phyloP scores from a whole-genome alignment of 2,329 filamentous ascomycete species.

The Geosmithia morbida region DNA sequence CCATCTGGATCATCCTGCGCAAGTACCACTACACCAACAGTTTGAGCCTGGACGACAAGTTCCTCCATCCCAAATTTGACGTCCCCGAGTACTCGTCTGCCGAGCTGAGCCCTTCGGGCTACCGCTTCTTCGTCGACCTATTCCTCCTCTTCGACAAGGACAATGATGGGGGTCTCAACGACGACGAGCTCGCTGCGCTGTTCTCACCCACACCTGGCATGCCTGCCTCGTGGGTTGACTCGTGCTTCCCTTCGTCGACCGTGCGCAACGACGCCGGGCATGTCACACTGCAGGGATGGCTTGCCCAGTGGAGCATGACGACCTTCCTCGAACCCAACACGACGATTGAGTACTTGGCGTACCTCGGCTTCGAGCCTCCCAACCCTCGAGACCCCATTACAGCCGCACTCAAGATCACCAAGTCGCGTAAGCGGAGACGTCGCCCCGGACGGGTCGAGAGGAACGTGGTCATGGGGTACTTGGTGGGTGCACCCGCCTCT shows the following conservation, averaged over 20 bases:
- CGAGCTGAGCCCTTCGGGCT: constrained; percentile 85
- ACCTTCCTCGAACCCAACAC: constrained; percentile 93
- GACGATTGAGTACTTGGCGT: constrained; percentile 88
- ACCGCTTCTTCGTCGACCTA: constrained; percentile 93
- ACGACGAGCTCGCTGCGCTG: constrained; percentile 68
- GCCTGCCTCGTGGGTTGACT: constrained; percentile 75
- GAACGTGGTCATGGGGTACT: constrained; percentile 88
- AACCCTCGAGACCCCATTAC: constrained; percentile 66
- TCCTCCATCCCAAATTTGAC: constrained; percentile 86
- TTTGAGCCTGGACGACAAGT: constrained; percentile 77
- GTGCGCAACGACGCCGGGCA: constrained; percentile 91
- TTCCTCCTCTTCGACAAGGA: constrained; percentile 95
- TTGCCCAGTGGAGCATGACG: constrained; percentile 99
- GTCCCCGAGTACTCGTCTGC: constrained; percentile 86
- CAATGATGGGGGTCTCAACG: constrained; percentile 87
- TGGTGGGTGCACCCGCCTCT: constrained; percentile 70
- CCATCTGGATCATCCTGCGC: constrained; percentile 91
- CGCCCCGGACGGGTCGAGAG: constrained; percentile 77
- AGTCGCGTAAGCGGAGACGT: constrained; percentile 72
- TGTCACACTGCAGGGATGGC: constrained; percentile 92
- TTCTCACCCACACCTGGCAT: constrained; percentile 90
- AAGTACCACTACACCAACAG: constrained; percentile 96
- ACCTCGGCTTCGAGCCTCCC: constrained; percentile 80
- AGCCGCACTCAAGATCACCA: constrained; percentile 81
- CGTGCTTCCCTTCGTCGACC: constrained; percentile 81